Base-by-base conservation (phyloP, 1,139 yeast genomes). In the Diutina siamensis region DNA sequence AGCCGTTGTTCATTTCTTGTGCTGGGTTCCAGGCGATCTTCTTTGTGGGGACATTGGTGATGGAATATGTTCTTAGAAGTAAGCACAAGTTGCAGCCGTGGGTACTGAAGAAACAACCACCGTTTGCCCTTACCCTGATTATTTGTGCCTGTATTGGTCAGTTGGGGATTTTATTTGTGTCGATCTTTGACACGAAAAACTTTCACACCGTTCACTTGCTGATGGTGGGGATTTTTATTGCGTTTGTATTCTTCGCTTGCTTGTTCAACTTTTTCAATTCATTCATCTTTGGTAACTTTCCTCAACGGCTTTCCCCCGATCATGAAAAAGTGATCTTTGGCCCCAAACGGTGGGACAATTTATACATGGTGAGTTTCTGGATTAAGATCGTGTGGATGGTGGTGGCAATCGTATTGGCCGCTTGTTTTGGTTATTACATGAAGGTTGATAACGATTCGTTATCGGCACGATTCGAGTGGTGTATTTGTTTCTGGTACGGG, bases 1-100 rank as follows among this genome's bases (percentile, higher is more conserved):
- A 86, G 57, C 94, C 95, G 1, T 63, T 87, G 19, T 88, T 88
- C 62, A 86, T 88, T 42, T 66, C 84, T n/a, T 80, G 94, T 57
- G 68, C 85, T 2, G 86, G 81, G 0, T 73, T 80, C 59, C 95
- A 86, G 64, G 95, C 88, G 18, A 67, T 85, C 15, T 80, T 85
- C 55, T 85, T 78, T 55, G 79, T 79, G 36, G 72, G 86, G n/a
- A 73, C 89, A 1, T 63, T 80, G 44, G 58, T 68, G n/a, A 66
- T 78, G 58, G 89, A 81, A 55, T 67, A 68, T 46, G 69, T 68
- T 50, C 64, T 83, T 44, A 66, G 89, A 34, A 70, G 68, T 35
- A 62, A 65, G 31, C 69, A 71, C 18, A 72, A 78, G 51, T 64
- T 83, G 40, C 76, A 78, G 50, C 80, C 80, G 0, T 73, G 69